These are phyloP conservation scores for Mortierella sp. DNA, from an alignment of 371 early-diverging fungal species.

Conservation along the genomic window DNA sequence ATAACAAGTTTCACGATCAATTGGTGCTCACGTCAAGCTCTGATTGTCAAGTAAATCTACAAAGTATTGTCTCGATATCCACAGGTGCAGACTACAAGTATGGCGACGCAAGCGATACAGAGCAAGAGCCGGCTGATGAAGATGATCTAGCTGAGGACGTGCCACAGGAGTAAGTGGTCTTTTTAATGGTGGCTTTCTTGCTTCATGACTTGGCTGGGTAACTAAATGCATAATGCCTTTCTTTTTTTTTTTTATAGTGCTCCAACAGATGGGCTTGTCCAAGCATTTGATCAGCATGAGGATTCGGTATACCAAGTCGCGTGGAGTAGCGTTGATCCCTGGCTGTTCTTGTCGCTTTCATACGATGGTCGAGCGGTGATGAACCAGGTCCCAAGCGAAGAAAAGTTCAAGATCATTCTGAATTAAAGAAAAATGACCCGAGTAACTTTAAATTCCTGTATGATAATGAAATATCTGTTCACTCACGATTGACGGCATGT, in stretches of 20 bases:
- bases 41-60: slow-evolving; percentile 88
- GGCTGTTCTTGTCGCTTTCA: slow-evolving; percentile 95
- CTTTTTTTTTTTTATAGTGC: slow-evolving; percentile 43
- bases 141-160: slow-evolving; percentile 34
- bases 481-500: no score
- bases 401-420: slow-evolving; percentile 90
- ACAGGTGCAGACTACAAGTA: slow-evolving; percentile 73
- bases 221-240: not conserved
- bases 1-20: slow-evolving; percentile 92
- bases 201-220: not conserved
- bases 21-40: slow-evolving; percentile 86
- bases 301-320: slow-evolving; percentile 90
- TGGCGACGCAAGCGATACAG: slow-evolving; percentile 44
- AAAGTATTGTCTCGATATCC: slow-evolving; percentile 86
- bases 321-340: slow-evolving; percentile 93
- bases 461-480: no score
- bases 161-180: slow-evolving; percentile 36
- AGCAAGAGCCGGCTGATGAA: slow-evolving; percentile 40
- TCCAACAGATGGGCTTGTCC: slow-evolving; percentile 85
- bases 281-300: slow-evolving; percentile 91
- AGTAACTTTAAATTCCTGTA: no score
- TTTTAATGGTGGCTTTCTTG: not conserved
- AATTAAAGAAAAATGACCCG: slow-evolving; percentile 12
- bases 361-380: slow-evolving; percentile 93
- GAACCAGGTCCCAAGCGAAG: slow-evolving; percentile 86